These are phyloP conservation scores for Umbilicaria muhlenbergii DNA, from an alignment of 495 filamentous ascomycete species.

Conservation along the genomic window DNA sequence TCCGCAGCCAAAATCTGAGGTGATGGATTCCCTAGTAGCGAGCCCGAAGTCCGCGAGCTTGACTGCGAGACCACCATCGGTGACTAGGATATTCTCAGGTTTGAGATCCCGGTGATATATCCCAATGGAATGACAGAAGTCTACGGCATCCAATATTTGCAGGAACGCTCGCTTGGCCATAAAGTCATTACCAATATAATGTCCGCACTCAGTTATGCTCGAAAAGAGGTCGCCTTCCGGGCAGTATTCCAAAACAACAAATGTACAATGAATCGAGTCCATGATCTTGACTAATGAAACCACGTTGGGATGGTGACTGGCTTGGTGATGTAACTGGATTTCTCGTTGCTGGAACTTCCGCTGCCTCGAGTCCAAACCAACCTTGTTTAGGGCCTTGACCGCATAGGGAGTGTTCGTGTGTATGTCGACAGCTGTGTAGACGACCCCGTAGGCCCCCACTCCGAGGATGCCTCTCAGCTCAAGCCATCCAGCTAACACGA, in stretches of 20 bases:
- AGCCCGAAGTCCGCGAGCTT: slow-evolving; percentile 97
- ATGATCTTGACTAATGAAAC: slow-evolving; percentile 91
- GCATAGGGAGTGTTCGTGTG: slow-evolving; percentile 72
- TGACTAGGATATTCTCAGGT: slow-evolving; percentile 94
- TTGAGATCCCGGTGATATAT: slow-evolving; percentile 98
- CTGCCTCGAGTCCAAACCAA: slow-evolving; percentile 75
- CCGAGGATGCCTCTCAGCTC: slow-evolving; percentile 77
- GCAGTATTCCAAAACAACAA: slow-evolving; percentile 94
- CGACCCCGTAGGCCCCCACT: slow-evolving; percentile 90
- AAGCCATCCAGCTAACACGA: slow-evolving; percentile 65
- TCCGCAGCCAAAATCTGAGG: slow-evolving; percentile 92
- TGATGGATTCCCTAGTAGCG: slow-evolving; percentile 66
- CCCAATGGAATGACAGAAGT: slow-evolving; percentile 79
- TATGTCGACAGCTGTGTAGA: slow-evolving; percentile 85
- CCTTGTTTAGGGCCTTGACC: slow-evolving; percentile 92
- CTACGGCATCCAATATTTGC: slow-evolving; percentile 94
- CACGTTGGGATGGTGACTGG: slow-evolving; percentile 80
- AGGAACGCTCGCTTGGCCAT: slow-evolving; percentile 81
- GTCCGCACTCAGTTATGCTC: slow-evolving; percentile 88
- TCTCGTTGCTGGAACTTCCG: slow-evolving; percentile 82
- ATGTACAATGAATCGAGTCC: slow-evolving; percentile 84
- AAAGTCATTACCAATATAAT: slow-evolving; percentile 84
- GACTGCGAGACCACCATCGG: slow-evolving; percentile 70
- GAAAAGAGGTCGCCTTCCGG: slow-evolving; percentile 94
- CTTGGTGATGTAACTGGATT: slow-evolving; percentile 79